Evolutionary conservation across 192 early-diverging fungal species (phyloP).

Genomic region (Coemansia sp.): DNA sequence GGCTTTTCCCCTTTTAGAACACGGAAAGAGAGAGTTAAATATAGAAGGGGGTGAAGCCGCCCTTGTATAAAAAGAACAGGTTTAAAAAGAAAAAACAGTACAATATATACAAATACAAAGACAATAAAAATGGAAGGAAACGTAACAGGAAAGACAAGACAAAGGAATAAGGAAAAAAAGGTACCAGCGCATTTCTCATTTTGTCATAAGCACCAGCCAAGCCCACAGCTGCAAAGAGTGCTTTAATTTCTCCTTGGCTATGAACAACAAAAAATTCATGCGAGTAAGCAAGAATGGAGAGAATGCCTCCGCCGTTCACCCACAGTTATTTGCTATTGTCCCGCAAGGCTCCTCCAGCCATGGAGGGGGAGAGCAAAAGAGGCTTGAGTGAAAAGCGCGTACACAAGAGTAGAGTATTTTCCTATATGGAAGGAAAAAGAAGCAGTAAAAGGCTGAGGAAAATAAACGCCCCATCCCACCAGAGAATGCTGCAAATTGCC

Average conservation of each 20-base stretch:
- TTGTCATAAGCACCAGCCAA: background rate
- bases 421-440: background rate
- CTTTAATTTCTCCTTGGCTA: slow-evolving; percentile 4
- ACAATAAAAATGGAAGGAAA: background rate
- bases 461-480: background rate
- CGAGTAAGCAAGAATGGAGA: background rate
- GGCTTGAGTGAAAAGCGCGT: background rate
- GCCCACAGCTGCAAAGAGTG: background rate
- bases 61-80: background rate
- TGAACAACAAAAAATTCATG: background rate
- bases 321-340: background rate
- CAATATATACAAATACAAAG: background rate
- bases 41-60: background rate
- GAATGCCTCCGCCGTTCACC: background rate
- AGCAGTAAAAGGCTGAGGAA: background rate
- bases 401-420: background rate
- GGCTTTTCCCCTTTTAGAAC: background rate
- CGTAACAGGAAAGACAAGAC: background rate
- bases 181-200: background rate
- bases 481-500: background rate
- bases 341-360: background rate
- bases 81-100: background rate
- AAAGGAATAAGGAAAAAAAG: background rate
- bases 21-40: background rate
- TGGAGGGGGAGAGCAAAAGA: no score